Base-by-base conservation (phyloP, 441 rosid genomes). In the Syzygium syzygioides region DNA sequence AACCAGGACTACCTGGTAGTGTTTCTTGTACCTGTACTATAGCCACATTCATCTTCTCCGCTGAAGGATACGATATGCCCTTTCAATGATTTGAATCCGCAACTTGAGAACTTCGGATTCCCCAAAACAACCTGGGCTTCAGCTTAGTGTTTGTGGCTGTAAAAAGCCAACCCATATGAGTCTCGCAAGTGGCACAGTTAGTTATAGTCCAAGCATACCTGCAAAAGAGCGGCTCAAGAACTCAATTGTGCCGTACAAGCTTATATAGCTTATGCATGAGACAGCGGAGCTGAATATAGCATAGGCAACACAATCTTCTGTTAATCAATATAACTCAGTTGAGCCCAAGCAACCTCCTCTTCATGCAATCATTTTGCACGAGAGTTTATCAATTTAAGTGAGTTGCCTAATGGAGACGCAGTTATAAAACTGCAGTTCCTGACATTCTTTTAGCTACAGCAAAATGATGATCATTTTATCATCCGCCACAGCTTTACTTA, bases 71-170 rank as follows among this genome's bases (percentile, higher is more conserved):
- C 23, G 83, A 76, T 23, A 41, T 5, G n/a, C n/a, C 83, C 83
- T 76, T 76, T 25, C 48, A 76, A 41, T 52, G 83, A 76, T 12
- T 76, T 23, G 83, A 76, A 91, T 95, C 97, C 5, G 94, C 95
- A 87, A 98, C 98, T 89, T 94, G 96, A 76, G 96, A 91, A 93
- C 97, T 94, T 15, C 97, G 94, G 85, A 97, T 94, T 52, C 97
- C 99, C 99, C 99, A 97, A 88, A 98, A 98, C 20, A 95, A 95
- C 86, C 86, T 92, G 59, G 99, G 99, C 94, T 93, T 96, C 95
- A 98, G 85, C 88, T 92, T 94, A 59, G 90, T 91, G 86, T 92
- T 93, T 25, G 94, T 95, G 14, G 98, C 96, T 7, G 99, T 95
- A 90, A 95, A 98, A 86, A 93, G 95, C 99, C 99, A 98, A 34